These are phyloP conservation scores for Acanthochlamys bracteata DNA, from an alignment of 106 monocot genomes.

Conservation along the genomic window DNA sequence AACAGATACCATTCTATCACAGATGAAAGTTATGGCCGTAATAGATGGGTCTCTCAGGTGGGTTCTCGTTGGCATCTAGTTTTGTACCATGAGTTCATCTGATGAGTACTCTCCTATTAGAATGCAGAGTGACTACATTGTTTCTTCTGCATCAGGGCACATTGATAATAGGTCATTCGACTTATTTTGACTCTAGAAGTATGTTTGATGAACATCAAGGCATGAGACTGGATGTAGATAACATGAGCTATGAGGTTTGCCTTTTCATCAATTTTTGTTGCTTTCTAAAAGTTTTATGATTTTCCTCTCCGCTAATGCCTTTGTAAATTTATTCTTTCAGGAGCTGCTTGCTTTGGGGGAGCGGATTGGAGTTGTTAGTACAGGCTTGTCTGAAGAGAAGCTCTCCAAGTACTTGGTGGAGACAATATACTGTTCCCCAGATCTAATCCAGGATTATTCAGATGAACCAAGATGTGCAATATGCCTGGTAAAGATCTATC, in stretches of 20 bases:
- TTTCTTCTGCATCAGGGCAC: conserved; percentile 17
- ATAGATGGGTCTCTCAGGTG: conserved; percentile 27
- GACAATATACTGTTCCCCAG: conserved; percentile 18
- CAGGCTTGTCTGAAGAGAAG: conserved; percentile 26
- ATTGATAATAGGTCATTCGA: conserved; percentile 15
- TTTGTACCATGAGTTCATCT: background rate
- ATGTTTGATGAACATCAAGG: conserved; percentile 38
- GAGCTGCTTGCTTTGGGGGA: conserved; percentile 41
- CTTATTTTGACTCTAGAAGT: conserved; percentile 18
- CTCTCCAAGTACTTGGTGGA: conserved; percentile 18
- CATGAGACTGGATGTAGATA: conserved; percentile 57
- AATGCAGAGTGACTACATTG: background rate
- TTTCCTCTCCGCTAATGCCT: background rate
- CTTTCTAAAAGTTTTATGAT: background rate
- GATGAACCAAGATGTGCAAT: conserved; percentile 42
- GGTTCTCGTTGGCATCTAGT: background rate
- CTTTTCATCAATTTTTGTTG: background rate
- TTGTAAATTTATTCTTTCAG: conserved; percentile 6
- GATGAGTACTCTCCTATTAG: background rate
- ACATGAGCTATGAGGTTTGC: conserved; percentile 60
- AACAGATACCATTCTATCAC: conserved; percentile 7
- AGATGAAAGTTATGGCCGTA: conserved; percentile 12
- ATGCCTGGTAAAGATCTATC: conserved; percentile 37
- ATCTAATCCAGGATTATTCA: conserved; percentile 2
- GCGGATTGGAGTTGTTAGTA: conserved; percentile 38